Evolutionary conservation across 306 rosid genomes (phyloP).

Genomic region (Echinosophora koreensis): DNA sequence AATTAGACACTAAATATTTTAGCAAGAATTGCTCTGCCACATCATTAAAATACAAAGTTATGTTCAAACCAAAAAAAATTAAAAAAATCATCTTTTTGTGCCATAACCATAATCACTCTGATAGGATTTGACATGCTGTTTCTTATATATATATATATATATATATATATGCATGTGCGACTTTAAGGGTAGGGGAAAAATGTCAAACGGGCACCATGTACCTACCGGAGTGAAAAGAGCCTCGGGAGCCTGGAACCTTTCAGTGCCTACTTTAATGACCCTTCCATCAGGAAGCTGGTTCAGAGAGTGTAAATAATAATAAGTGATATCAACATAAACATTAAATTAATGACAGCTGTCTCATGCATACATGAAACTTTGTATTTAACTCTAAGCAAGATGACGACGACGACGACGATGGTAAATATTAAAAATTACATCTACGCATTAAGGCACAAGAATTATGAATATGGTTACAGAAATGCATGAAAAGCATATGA

Average conservation of each 20-base stretch:
- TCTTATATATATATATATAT: neutral
- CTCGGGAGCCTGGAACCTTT: constrained; percentile 99
- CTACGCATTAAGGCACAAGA: constrained; percentile 15
- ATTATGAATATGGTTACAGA: constrained; percentile 19
- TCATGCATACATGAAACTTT: constrained; percentile 15
- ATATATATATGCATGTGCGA: neutral
- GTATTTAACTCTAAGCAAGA: constrained; percentile 4
- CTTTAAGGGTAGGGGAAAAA: constrained; percentile 34
- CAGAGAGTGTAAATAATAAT: constrained; percentile 33
- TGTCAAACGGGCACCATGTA: constrained; percentile 37
- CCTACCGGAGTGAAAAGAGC: constrained; percentile 99
- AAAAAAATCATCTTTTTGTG: neutral
- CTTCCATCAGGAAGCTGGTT: constrained; percentile 99
- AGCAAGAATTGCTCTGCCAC: constrained; percentile 33
- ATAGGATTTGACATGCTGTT: constrained; percentile 10
- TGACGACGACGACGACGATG: no score
- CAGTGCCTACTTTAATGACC: constrained; percentile 98
- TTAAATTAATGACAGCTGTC: constrained; percentile 8
- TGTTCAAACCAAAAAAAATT: neutral
- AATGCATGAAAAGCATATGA: constrained; percentile 23
- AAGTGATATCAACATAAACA: constrained; percentile 37
- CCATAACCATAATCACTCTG: constrained; percentile 26
- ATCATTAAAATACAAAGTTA: neutral
- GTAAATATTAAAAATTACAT: neutral
- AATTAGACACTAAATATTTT: constrained; percentile 19